phyloP scores from a whole-genome alignment of 192 early-diverging fungal genomes.

The Thoreauomyces humboldtii region DNA sequence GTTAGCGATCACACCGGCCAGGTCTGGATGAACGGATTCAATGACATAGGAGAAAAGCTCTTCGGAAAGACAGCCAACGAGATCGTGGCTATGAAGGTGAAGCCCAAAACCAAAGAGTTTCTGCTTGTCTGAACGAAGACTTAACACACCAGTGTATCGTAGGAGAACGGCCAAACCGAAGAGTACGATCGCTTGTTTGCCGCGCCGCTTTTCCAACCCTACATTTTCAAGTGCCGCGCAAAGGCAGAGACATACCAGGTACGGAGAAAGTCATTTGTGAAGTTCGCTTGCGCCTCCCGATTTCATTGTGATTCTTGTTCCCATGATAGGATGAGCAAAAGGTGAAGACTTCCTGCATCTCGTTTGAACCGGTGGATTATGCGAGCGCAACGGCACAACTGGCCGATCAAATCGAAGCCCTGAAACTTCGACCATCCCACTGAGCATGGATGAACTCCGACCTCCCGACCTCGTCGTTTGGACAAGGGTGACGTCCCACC shows the following conservation, averaged over 20 bases:
- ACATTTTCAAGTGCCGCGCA: constrained; percentile 71
- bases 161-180: constrained; percentile 33
- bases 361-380: constrained; percentile 14
- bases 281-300: background rate
- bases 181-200: constrained; percentile 51
- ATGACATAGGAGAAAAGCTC: constrained; percentile 71
- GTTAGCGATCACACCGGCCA: constrained; percentile 78
- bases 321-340: constrained; percentile 19
- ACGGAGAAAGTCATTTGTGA: constrained; percentile 8
- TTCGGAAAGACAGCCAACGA: constrained; percentile 72
- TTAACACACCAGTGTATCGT: constrained; percentile 4
- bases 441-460: too few relatives aligned
- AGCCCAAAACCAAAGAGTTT: constrained; percentile 7
- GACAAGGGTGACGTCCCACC: too few relatives aligned
- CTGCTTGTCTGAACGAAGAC: background rate
- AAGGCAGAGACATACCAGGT: constrained; percentile 83
- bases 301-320: background rate
- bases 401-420: constrained; percentile 13
- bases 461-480: too few relatives aligned
- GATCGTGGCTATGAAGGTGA: constrained; percentile 58
- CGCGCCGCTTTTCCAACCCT: constrained; percentile 65
- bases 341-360: constrained; percentile 4
- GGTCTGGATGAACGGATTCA: constrained; percentile 81
- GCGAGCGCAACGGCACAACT: constrained; percentile 9
- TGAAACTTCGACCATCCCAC: too few relatives aligned